Evolutionary conservation across 1,284 basidiomycete species (phyloP), one percentile per base, ranked within the genome.

Genomic region (Trichosporon coremiiforme): DNA sequence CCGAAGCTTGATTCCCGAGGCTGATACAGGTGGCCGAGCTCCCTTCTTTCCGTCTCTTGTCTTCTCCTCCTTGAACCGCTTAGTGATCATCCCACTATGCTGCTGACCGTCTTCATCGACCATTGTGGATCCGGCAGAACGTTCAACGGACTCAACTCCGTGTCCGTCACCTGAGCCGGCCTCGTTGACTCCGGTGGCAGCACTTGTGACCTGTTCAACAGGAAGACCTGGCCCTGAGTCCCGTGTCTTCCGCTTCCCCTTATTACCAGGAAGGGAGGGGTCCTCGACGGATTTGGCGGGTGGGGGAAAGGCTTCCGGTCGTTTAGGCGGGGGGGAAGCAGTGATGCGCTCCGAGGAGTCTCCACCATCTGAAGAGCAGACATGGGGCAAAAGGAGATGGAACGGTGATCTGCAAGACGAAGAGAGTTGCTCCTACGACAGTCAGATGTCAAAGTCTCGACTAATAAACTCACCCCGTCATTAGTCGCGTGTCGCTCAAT

Each of bases 321-420:
- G 74, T 20, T 75, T 75, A 0, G 74, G 70, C 3, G 77, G 75
- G 2, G 76, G 76, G 0, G 77, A 73, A 0, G 71, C 66, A 64
- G 62, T 50, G 4, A 38, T 3, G 0, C 38, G 20, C 1, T 62
- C 66, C 2, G 55, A 15, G 1, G 29, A 29, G 0, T 64, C 55
- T n/a, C 50, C 22, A 0, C 64, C 69, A 3, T 66, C 68, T 2
- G 68, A 25, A 12, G 79, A 78, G 64, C 79, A 80, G 17, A 74
- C 63, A 68, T 80, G 80, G 0, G 80, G 81, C 15, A 81, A 68
- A 13, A 81, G 70, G 4, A 82, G 74, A 64, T 79, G 78, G 72
- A 82, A 80, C 9, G 79, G 78, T 31, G 79, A 78, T 4, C 75
- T 77, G 67, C 80, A 82, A 0, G 71, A 8, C 1, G 74, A 69